Evolutionary conservation across 2,329 filamentous ascomycete genomes (phyloP).

Genomic region (Exophiala sideris): DNA sequence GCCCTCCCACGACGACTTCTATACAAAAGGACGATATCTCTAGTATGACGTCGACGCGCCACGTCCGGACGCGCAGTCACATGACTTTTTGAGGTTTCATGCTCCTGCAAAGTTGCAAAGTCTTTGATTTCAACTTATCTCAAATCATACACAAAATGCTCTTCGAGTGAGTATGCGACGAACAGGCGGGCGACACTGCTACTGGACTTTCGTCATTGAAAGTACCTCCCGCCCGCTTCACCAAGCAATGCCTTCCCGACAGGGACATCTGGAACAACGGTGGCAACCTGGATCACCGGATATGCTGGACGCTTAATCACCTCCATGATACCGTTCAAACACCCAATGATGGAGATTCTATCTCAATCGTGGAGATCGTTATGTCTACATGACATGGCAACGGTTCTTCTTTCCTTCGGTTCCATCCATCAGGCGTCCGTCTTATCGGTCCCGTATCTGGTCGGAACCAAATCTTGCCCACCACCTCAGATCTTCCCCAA

Average conservation of each 20-base stretch:
- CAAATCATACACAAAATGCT: neutral
- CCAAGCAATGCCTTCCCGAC: too few species aligned
- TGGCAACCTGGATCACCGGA: neutral
- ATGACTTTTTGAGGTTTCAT: conserved; percentile 1
- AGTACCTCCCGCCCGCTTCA: too few species aligned
- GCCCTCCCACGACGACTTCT: too few species aligned
- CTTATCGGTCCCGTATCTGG: too few species aligned
- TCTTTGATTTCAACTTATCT: neutral
- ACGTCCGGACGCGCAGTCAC: conserved; percentile 10
- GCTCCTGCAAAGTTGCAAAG: too few species aligned
- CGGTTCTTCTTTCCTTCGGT: neutral
- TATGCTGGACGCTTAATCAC: conserved; percentile 20
- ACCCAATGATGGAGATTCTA: neutral
- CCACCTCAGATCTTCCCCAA: neutral
- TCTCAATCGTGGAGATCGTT: neutral
- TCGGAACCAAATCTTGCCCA: too few species aligned
- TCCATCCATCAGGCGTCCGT: too few species aligned
- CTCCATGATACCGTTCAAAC: conserved; percentile 11
- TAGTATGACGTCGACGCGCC: conserved; percentile 21
- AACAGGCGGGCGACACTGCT: neutral
- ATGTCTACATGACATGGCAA: neutral
- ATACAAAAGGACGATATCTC: neutral
- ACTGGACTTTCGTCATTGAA: too few species aligned
- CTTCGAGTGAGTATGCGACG: neutral
- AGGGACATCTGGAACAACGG: neutral